Evolutionary conservation across 352 stramenopile genomes (phyloP).

Genomic region (Phytophthora megakarya): DNA sequence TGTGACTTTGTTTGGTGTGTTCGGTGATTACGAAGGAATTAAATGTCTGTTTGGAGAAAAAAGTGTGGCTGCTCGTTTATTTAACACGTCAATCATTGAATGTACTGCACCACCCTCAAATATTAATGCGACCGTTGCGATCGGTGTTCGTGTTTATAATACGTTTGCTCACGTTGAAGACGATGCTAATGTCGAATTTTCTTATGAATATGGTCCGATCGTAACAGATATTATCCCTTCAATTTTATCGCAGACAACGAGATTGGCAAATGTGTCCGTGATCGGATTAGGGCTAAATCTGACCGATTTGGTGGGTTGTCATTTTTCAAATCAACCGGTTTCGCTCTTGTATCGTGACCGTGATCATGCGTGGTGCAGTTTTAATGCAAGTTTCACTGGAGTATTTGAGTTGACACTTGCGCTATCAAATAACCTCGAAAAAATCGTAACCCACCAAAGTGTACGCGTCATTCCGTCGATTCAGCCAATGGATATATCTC

Average conservation of each 20-base stretch:
- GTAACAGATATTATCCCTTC: constrained; percentile 36
- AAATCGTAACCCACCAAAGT: constrained; percentile 28
- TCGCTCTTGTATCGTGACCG: constrained; percentile 16
- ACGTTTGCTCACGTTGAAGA: constrained; percentile 34
- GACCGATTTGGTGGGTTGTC: constrained; percentile 29
- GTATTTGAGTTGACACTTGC: constrained; percentile 33
- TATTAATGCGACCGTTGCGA: constrained; percentile 14
- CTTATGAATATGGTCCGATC: constrained; percentile 31
- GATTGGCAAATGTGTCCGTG: constrained; percentile 31
- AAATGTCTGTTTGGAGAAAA: constrained; percentile 52
- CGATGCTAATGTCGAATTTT: constrained; percentile 18
- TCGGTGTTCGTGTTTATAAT: constrained; percentile 34
- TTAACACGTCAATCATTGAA: constrained; percentile 38
- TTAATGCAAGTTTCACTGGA: constrained; percentile 41
- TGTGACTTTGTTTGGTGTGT: constrained; percentile 45
- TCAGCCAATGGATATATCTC: constrained; percentile 24
- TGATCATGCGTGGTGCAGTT: constrained; percentile 27
- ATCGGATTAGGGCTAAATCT: constrained; percentile 34
- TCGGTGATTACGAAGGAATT: constrained; percentile 34
- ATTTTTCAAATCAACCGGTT: constrained; percentile 33
- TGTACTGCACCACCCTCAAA: constrained; percentile 37
- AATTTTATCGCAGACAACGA: constrained; percentile 37
- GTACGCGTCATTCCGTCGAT: constrained; percentile 42
- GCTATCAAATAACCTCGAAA: constrained; percentile 4
- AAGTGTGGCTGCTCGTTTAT: constrained; percentile 18